Conservation (phyloP, 2,329 filamentous ascomycete genomes). For the Cladosporium sp. region DNA sequence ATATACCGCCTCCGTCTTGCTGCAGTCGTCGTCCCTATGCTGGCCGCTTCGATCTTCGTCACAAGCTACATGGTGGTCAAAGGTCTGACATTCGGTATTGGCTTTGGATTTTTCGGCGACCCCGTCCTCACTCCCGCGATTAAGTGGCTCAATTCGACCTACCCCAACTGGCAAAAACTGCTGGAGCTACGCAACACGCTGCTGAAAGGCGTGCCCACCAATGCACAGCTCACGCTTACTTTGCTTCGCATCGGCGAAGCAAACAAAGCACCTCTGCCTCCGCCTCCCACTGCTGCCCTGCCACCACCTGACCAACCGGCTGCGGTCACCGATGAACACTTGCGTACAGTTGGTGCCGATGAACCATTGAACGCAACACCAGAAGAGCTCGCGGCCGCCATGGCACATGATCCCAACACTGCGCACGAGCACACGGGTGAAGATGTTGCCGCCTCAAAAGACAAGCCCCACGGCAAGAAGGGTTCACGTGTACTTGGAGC, state of each 20-base stretch:
- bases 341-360: constrained; percentile 56
- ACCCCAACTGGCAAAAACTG: constrained; percentile 74
- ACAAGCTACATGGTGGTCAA: constrained; percentile 61
- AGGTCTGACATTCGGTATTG: constrained; percentile 65
- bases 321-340: constrained; percentile 52
- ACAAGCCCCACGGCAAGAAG: constrained; percentile 51
- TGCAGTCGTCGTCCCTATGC: constrained; percentile 47
- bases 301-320: constrained; percentile 54
- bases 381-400: constrained; percentile 67
- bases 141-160: constrained; percentile 59
- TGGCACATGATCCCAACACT: constrained; percentile 48
- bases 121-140: constrained; percentile 67
- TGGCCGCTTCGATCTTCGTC: constrained; percentile 48
- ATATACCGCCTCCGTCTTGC: constrained; percentile 50
- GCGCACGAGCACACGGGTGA: constrained; percentile 55
- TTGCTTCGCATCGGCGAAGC: constrained; percentile 79
- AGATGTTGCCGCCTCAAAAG: constrained; percentile 55
- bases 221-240: constrained; percentile 80
- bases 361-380: constrained; percentile 62
- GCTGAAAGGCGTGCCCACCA: constrained; percentile 80
- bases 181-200: constrained; percentile 74
- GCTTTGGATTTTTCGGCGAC: constrained; percentile 78
- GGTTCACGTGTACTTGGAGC: constrained; percentile 60
- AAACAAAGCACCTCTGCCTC: constrained; percentile 75
- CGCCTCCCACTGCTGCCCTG: constrained; percentile 51